Conservation (phyloP, 2,329 filamentous ascomycete species). For the Aureobasidium sp. region DNA sequence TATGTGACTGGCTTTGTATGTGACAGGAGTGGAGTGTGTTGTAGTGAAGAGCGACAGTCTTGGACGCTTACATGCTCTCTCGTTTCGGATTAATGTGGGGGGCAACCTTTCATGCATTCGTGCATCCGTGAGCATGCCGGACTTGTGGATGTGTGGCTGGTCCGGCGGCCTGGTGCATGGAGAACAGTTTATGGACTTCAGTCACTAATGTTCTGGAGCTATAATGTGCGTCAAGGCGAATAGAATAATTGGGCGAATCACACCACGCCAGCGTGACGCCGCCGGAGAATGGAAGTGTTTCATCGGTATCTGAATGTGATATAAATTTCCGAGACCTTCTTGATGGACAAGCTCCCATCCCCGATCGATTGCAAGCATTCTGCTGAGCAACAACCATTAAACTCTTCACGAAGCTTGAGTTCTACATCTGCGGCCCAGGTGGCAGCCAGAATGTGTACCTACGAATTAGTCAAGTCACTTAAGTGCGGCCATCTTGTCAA, state of each 20-base stretch:
- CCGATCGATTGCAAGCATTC: neutral
- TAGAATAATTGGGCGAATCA: neutral
- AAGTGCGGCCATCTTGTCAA: constrained; percentile 12
- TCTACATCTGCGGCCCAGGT: neutral
- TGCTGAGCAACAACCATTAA: neutral
- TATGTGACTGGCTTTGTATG: neutral
- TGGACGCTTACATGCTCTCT: neutral
- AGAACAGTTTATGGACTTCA: neutral
- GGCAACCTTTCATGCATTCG: neutral
- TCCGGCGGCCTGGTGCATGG: neutral
- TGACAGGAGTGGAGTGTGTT: neutral
- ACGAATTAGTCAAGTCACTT: neutral
- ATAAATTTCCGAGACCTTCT: too few relatives aligned
- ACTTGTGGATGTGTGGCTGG: neutral
- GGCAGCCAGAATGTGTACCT: constrained; percentile 8
- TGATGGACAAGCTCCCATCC: too few relatives aligned
- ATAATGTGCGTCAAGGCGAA: neutral
- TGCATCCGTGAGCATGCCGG: neutral
- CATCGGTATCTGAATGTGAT: neutral
- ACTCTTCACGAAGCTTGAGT: neutral
- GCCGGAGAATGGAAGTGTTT: neutral
- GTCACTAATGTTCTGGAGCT: neutral
- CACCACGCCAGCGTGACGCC: constrained; percentile 13
- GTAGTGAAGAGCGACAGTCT: neutral
- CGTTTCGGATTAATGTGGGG: neutral